Evolutionary conservation across 2,329 filamentous ascomycete species (phyloP).

Genomic region (Magnaporthiopsis poae): DNA sequence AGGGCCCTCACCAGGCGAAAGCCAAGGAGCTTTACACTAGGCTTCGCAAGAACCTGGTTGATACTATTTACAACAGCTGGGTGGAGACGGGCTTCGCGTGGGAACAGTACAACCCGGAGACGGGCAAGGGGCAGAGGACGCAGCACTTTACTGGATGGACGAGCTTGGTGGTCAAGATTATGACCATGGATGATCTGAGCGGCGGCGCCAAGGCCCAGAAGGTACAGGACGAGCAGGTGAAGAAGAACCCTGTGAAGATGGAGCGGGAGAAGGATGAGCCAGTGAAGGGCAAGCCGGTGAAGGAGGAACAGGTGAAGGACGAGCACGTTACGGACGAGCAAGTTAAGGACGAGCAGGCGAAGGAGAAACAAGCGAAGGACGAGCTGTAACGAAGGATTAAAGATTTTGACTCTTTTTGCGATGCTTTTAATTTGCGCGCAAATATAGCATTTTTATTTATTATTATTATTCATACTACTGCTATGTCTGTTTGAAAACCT

Average conservation of each 20-base stretch:
- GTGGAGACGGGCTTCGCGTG: slow-evolving; percentile 87
- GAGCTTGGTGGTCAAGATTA: slow-evolving; percentile 93
- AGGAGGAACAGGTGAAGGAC: neutral
- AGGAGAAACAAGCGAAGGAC: no score
- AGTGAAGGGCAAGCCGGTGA: neutral
- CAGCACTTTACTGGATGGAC: slow-evolving; percentile 99
- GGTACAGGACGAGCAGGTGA: neutral
- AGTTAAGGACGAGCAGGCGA: slow-evolving; percentile 1
- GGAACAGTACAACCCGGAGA: slow-evolving; percentile 96
- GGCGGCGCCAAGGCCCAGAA: slow-evolving; percentile 14
- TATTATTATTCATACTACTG: no score
- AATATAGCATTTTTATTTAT: no score
- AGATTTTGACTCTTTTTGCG: neutral
- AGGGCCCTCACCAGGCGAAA: slow-evolving; percentile 57
- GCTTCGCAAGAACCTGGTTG: slow-evolving; percentile 73
- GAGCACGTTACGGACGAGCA: neutral
- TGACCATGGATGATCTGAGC: slow-evolving; percentile 73
- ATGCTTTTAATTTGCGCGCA: neutral
- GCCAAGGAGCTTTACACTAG: slow-evolving; percentile 65
- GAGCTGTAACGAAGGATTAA: neutral
- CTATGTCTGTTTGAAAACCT: no score
- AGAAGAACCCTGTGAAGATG: neutral
- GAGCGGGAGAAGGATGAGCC: neutral
- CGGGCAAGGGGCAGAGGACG: slow-evolving; percentile 83
- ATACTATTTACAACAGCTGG: slow-evolving; percentile 84